These are phyloP conservation scores for Plasmodium fragile DNA, from an alignment of 169 alveolate species.

Conservation along the genomic window DNA sequence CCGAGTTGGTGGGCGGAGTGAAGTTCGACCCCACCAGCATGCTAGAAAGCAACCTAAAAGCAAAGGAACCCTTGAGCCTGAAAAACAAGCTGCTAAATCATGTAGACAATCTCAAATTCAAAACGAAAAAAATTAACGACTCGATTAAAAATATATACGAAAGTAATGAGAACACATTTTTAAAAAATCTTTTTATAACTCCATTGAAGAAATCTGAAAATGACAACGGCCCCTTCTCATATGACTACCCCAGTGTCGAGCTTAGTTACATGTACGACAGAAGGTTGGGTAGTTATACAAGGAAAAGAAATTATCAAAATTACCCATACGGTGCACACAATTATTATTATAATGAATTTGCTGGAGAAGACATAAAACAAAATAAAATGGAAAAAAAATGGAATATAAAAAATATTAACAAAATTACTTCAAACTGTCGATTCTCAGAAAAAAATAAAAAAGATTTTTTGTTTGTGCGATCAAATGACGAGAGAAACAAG, in stretches of 20 bases:
- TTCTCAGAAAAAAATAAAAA: conserved; percentile 10
- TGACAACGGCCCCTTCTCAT: background rate
- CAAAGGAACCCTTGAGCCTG: conserved; percentile 15
- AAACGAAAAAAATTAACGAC: conserved; percentile 61
- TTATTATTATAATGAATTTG: conserved; percentile 4
- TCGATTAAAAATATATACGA: conserved; percentile 73
- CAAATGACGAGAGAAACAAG: background rate
- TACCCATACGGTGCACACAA: background rate
- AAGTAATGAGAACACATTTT: conserved; percentile 39
- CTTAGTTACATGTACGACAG: conserved; percentile 9
- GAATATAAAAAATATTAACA: conserved; percentile 32
- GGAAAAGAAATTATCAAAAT: background rate
- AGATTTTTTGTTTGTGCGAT: background rate
- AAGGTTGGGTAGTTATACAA: background rate
- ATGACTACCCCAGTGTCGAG: background rate
- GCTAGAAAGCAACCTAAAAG: conserved; percentile 15
- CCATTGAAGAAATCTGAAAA: conserved; percentile 5
- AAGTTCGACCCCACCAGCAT: background rate
- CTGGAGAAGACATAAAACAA: background rate
- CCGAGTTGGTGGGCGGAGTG: background rate
- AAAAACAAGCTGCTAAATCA: conserved; percentile 50
- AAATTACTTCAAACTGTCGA: conserved; percentile 8
- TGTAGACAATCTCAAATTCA: conserved; percentile 59
- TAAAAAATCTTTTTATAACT: conserved; percentile 28
- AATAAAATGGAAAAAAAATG: conserved; percentile 16